These are phyloP conservation scores for Cryptococcus sp. DNA, from an alignment of 1,284 basidiomycete species.

Conservation along the genomic window DNA sequence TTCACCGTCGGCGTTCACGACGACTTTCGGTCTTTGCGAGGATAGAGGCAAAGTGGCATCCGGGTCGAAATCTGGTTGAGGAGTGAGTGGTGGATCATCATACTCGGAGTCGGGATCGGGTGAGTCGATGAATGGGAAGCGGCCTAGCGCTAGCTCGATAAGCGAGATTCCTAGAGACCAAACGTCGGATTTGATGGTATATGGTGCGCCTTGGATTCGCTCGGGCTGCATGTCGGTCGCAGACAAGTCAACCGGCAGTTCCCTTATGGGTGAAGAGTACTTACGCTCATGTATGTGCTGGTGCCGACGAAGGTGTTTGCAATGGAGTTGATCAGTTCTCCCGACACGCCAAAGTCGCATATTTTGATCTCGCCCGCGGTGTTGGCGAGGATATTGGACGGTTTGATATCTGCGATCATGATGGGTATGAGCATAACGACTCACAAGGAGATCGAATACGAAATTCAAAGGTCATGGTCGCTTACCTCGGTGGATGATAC, in stretches of 20 bases:
- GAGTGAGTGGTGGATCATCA: constrained; percentile 40
- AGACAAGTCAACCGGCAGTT: not conserved
- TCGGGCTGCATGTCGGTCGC: constrained; percentile 69
- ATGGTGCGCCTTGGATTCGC: constrained; percentile 96
- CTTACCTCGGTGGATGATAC: constrained; percentile 97
- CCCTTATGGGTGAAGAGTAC: constrained; percentile 51
- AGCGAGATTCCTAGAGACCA: constrained; percentile 96
- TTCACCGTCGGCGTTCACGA: constrained; percentile 13
- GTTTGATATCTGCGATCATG: constrained; percentile 81
- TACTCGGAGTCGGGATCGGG: constrained; percentile 61
- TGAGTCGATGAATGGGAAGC: constrained; percentile 84
- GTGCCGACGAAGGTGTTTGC: constrained; percentile 99
- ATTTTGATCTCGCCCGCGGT: constrained; percentile 95
- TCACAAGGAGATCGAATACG: not conserved
- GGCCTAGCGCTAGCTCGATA: constrained; percentile 90
- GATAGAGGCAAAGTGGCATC: constrained; percentile 44
- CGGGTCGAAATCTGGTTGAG: constrained; percentile 37
- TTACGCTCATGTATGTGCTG: constrained; percentile 97
- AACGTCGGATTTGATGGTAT: constrained; percentile 96
- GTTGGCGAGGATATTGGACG: constrained; percentile 95
- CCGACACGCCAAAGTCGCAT: constrained; percentile 98
- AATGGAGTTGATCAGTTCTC: constrained; percentile 97
- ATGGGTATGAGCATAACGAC: not conserved
- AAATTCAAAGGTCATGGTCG: constrained; percentile 2
- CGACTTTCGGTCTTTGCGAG: constrained; percentile 31